phyloP scores from a whole-genome alignment of 1,139 yeast species.

The Zygosaccharomyces sapae region DNA sequence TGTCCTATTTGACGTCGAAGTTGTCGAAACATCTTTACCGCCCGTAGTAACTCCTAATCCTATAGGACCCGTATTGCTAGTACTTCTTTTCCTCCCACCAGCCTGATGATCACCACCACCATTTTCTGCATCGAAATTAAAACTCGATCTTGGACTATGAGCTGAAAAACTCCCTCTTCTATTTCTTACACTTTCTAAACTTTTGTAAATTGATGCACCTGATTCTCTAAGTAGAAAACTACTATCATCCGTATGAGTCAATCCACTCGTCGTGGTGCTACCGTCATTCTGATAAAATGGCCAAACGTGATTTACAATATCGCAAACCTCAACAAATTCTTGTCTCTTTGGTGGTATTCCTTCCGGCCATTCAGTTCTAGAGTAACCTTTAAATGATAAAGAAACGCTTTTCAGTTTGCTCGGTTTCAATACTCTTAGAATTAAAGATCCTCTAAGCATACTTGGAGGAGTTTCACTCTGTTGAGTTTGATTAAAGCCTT shows the following conservation, averaged over 20 bases:
- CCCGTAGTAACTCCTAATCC: neutral
- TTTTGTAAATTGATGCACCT: conserved; percentile 31
- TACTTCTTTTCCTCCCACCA: conserved; percentile 6
- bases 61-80: neutral
- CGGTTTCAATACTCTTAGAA: conserved; percentile 67
- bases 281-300: conserved; percentile 60
- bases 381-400: conserved; percentile 63
- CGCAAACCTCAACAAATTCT: conserved; percentile 60
- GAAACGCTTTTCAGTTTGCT: conserved; percentile 67
- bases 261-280: conserved; percentile 17
- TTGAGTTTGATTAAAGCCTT: conserved; percentile 72
- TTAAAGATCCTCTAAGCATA: conserved; percentile 75
- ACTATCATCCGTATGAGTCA: conserved; percentile 12
- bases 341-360: conserved; percentile 89
- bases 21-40: neutral
- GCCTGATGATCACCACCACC: conserved; percentile 5
- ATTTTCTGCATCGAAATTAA: conserved; percentile 6
- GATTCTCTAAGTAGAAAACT: conserved; percentile 26
- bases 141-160: conserved; percentile 9
- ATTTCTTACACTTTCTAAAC: conserved; percentile 13
- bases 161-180: conserved; percentile 11
- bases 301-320: conserved; percentile 83
- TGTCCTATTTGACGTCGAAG: conserved; percentile 23
- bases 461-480: conserved; percentile 72
- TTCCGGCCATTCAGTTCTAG: conserved; percentile 96